Base-by-base conservation (phyloP, 2,329 filamentous ascomycete species). In the Fusarium penzigii region DNA sequence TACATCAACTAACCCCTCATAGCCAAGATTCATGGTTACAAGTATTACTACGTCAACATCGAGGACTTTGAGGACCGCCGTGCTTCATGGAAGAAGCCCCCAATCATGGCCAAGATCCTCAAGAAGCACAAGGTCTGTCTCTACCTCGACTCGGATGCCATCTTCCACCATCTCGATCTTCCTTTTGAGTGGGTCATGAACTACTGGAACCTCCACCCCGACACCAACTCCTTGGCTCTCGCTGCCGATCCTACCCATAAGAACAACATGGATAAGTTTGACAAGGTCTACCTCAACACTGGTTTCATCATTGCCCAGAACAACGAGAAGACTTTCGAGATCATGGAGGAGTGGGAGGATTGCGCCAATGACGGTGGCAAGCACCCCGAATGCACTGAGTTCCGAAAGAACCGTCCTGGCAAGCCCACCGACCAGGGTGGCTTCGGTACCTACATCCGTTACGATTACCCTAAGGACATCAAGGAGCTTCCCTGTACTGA, bases 301-400 rank as follows among this genome's bases (percentile, higher is more conserved):
- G 78, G 78, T 16, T 81, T 81, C 69, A 79, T 81, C 64, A 67
- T 81, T 39, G 73, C 78, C 4, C 78, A 81, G 66, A 79, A 79
- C 64, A 77, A 77, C 58, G 64, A 71, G 14, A 73, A 72, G 56
- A 78, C 77, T 1, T 73, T 74, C 56, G 69, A 76, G 32, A 78
- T 82, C 36, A 68, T 81, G 39, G 72, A 76, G 52, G 76, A 75
- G 42, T 81, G 79, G 79, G 68, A 70, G 34, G 65, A 65, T 44
- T 77, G 75, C 56, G 68, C 75, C 25, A 65, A 73, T 41, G 73
- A 76, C 10, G 61, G 65, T 42, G 69, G 69, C 57, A 70, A 67
- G 54, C 68, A 67, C 53, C 70, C 72, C 42, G 67, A 71, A 14
- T 77, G 74, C 59, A 61, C 65, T 45, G 66, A 74, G 47, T 75